Evolutionary conservation across 179 eudicot genomes (phyloP).

Genomic region (Silene vulgaris): DNA sequence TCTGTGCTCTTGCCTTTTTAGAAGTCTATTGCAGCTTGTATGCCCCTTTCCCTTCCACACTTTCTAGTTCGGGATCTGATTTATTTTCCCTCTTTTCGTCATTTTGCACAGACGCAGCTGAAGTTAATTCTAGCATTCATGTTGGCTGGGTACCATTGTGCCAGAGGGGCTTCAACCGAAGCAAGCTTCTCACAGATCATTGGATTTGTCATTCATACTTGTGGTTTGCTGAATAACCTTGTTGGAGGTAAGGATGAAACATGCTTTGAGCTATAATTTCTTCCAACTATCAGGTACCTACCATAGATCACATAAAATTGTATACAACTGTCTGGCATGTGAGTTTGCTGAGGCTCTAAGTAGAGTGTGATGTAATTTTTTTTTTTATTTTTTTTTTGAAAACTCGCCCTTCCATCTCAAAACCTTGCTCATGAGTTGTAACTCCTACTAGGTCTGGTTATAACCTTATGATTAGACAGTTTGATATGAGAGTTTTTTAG

Average conservation of each 20-base stretch:
- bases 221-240: constrained; percentile 42
- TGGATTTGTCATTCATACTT: constrained; percentile 42
- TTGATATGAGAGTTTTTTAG: too few relatives aligned
- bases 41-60: background rate
- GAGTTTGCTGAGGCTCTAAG: background rate
- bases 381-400: background rate
- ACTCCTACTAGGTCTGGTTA: background rate
- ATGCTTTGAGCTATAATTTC: constrained; percentile 2
- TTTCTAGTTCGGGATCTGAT: background rate
- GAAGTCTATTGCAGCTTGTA: background rate
- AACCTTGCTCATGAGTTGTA: background rate
- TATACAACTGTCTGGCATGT: background rate
- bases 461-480: too few relatives aligned
- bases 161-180: constrained; percentile 63
- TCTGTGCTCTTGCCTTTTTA: background rate
- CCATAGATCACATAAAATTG: constrained; percentile 8
- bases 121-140: constrained; percentile 52
- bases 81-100: constrained; percentile 1
- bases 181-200: constrained; percentile 48
- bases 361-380: background rate
- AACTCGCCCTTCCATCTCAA: background rate
- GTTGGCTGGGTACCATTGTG: constrained; percentile 60
- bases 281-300: background rate
- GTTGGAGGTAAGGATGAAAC: constrained; percentile 43
- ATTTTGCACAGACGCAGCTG: constrained; percentile 58